Conservation (phyloP, 331 rosid genomes). For the Dryas integrifolia region DNA sequence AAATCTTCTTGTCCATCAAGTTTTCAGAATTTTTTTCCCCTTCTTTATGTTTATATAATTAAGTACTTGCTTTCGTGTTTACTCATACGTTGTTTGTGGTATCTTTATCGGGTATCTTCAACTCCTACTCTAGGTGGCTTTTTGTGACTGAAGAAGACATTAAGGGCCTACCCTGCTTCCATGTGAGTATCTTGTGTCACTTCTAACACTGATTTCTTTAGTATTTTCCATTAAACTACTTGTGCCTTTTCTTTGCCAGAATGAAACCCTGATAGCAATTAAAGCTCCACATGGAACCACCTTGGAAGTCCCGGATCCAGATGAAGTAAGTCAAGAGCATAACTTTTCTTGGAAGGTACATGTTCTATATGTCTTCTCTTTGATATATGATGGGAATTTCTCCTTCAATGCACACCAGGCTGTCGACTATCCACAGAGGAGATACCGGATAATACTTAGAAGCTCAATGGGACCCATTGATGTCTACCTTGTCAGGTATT, state of each 20-base stretch:
- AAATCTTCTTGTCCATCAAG: constrained; percentile 15
- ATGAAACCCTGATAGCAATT: constrained; percentile 94
- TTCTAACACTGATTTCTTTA: constrained; percentile 20
- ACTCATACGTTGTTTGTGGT: background rate
- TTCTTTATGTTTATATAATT: background rate
- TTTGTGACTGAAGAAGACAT: constrained; percentile 93
- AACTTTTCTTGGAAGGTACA: constrained; percentile 19
- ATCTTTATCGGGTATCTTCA: background rate
- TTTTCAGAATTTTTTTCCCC: constrained; percentile 4
- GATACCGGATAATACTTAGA: constrained; percentile 87
- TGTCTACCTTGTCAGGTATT: constrained; percentile 93
- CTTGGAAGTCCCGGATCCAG: constrained; percentile 97
- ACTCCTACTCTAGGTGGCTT: constrained; percentile 56
- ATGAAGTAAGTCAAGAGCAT: constrained; percentile 68
- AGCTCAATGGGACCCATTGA: constrained; percentile 99
- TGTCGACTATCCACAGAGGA: constrained; percentile 81
- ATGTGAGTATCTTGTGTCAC: constrained; percentile 36
- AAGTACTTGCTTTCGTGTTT: background rate
- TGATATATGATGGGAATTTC: constrained; percentile 33
- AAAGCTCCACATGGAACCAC: constrained; percentile 99
- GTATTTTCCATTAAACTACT: constrained; percentile 25
- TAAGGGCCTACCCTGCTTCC: constrained; percentile 79
- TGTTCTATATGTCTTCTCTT: constrained; percentile 27
- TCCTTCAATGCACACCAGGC: constrained; percentile 54
- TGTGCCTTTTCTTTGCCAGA: constrained; percentile 46